Conservation (phyloP, 495 filamentous ascomycete genomes). For the Annulohypoxylon nitens region DNA sequence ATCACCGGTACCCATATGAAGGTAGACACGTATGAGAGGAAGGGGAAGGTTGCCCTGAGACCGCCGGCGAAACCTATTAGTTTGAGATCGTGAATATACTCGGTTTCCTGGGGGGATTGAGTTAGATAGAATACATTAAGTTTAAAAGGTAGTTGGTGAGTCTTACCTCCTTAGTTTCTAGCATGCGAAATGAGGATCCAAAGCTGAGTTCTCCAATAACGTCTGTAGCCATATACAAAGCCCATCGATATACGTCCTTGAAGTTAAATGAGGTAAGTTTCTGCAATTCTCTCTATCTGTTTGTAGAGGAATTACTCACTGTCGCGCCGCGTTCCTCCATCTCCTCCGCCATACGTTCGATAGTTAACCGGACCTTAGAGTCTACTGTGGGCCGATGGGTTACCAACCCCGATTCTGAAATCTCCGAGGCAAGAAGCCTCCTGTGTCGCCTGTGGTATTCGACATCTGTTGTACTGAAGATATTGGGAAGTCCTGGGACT, state of each 20-base stretch:
- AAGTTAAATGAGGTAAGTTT: neutral
- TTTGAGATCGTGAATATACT: slow-evolving; percentile 40
- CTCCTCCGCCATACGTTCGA: slow-evolving; percentile 47
- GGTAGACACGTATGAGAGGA: slow-evolving; percentile 38
- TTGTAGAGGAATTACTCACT: slow-evolving; percentile 37
- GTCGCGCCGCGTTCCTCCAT: slow-evolving; percentile 39
- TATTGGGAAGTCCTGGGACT: slow-evolving; percentile 25
- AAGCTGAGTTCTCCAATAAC: slow-evolving; percentile 69
- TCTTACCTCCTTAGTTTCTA: slow-evolving; percentile 63
- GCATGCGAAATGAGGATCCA: slow-evolving; percentile 68
- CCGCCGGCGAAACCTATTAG: slow-evolving; percentile 26
- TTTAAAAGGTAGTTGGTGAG: no score
- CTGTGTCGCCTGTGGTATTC: slow-evolving; percentile 44
- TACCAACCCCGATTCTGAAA: slow-evolving; percentile 44
- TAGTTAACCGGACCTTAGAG: slow-evolving; percentile 42
- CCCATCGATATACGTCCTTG: slow-evolving; percentile 69
- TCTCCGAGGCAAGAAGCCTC: slow-evolving; percentile 41
- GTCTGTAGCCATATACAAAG: slow-evolving; percentile 68
- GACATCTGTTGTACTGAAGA: slow-evolving; percentile 41
- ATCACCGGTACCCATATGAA: slow-evolving; percentile 39
- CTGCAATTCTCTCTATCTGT: neutral
- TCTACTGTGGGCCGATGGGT: slow-evolving; percentile 36
- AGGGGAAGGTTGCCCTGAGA: slow-evolving; percentile 25
- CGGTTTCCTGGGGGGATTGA: slow-evolving; percentile 30
- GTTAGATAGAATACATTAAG: no score